A percentile compares a stretch with the other conserved stretches of the same genome.
phyloP scores from a whole-genome alignment of 129 eudicot genomes.

The Pittosporum tobira region DNA sequence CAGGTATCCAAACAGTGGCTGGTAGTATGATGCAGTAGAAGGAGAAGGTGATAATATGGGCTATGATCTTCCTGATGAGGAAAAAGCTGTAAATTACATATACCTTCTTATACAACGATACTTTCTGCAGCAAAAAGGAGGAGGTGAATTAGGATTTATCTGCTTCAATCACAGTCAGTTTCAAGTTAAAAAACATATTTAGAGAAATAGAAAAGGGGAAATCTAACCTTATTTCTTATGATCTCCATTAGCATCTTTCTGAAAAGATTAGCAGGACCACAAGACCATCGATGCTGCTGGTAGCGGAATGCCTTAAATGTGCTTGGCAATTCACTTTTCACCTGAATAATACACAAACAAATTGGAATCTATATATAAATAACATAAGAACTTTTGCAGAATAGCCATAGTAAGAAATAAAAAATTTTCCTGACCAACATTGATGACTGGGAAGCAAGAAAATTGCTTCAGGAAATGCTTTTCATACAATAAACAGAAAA shows the following conservation, averaged over 20 bases:
- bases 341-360: conserved; percentile 27
- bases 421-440: too few relatives aligned
- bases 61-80: conserved; percentile 73
- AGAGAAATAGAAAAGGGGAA: not conserved
- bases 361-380: not conserved
- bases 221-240: conserved; percentile 53
- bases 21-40: conserved; percentile 74
- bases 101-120: conserved; percentile 63
- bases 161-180: too few relatives aligned
- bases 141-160: not conserved
- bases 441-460: too few relatives aligned
- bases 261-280: conserved; percentile 90
- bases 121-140: conserved; percentile 46
- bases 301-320: conserved; percentile 83
- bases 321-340: conserved; percentile 86
- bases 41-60: conserved; percentile 70
- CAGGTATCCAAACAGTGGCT: conserved; percentile 66
- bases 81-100: conserved; percentile 88
- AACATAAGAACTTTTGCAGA: not conserved
- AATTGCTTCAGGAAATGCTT: too few relatives aligned
- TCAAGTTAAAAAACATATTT: not conserved
- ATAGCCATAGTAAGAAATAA: not conserved
- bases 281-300: conserved; percentile 93
- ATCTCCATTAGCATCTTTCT: conserved; percentile 81
- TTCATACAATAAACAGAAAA: too few relatives aligned